Evolutionary conservation across 768 basidiomycete species (phyloP).

Genomic region (Lanmaoa pseudosensibilis): DNA sequence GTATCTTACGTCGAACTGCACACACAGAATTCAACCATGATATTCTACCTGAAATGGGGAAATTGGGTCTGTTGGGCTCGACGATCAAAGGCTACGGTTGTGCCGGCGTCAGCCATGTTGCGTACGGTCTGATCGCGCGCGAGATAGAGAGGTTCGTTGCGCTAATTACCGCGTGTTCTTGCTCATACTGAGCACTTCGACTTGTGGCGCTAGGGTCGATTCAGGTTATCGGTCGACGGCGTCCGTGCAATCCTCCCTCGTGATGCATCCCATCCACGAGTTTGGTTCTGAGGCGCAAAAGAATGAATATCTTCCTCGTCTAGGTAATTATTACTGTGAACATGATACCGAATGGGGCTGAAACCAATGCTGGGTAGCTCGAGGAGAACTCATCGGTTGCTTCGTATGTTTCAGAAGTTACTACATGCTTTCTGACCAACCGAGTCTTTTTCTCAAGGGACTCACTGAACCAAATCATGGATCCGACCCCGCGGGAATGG

Average conservation of each 20-base stretch:
- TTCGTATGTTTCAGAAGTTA: conserved; percentile 60
- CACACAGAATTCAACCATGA: conserved; percentile 68
- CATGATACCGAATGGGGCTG: not conserved
- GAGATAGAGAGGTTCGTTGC: conserved; percentile 80
- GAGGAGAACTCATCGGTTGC: conserved; percentile 86
- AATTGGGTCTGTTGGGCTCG: conserved; percentile 84
- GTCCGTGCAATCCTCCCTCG: conserved; percentile 93
- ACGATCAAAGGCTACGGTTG: conserved; percentile 95
- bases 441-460: conserved; percentile 52
- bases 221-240: conserved; percentile 95
- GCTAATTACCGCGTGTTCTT: not conserved
- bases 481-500: conserved; percentile 97
- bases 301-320: conserved; percentile 81
- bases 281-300: conserved; percentile 91
- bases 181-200: not conserved
- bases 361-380: conserved; percentile 46
- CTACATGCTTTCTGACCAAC: not conserved
- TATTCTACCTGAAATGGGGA: conserved; percentile 89
- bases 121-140: conserved; percentile 90
- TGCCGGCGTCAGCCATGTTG: conserved; percentile 86
- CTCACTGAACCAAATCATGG: conserved; percentile 97
- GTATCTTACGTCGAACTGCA: not conserved
- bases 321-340: conserved; percentile 49
- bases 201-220: conserved; percentile 62
- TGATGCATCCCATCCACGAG: conserved; percentile 92